Evolutionary conservation across 768 basidiomycete genomes (phyloP).

Genomic region (Mycena amicta): DNA sequence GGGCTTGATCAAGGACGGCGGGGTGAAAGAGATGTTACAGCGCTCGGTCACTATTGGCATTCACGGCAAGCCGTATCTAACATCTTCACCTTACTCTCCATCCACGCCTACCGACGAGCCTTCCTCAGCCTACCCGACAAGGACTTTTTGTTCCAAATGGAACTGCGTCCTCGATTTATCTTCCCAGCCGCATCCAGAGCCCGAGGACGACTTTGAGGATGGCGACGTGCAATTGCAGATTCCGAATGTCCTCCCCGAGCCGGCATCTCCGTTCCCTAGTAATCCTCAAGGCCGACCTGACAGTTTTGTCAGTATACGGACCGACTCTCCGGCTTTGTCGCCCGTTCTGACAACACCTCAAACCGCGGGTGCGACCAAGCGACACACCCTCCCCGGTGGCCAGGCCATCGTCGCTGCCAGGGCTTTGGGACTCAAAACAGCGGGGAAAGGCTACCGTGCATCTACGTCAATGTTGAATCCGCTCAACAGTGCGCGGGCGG

Average conservation of each 20-base stretch:
- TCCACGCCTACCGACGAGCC: slow-evolving; percentile 22
- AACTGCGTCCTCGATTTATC: slow-evolving; percentile 86
- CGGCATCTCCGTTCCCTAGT: slow-evolving; percentile 76
- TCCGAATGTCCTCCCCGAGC: slow-evolving; percentile 64
- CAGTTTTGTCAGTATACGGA: slow-evolving; percentile 21
- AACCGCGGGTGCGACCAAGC: slow-evolving; percentile 54
- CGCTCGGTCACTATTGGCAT: slow-evolving; percentile 82
- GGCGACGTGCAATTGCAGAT: slow-evolving; percentile 34
- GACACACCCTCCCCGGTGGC: slow-evolving; percentile 50
- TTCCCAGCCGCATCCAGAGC: slow-evolving; percentile 33
- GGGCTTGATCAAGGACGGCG: slow-evolving; percentile 32
- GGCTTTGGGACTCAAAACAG: slow-evolving; percentile 21
- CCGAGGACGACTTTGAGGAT: slow-evolving; percentile 33
- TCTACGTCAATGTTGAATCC: slow-evolving; percentile 29
- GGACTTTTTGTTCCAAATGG: slow-evolving; percentile 83
- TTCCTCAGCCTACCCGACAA: slow-evolving; percentile 58
- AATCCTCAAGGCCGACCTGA: slow-evolving; percentile 9
- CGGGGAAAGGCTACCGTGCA: slow-evolving; percentile 23
- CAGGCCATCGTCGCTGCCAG: slow-evolving; percentile 33
- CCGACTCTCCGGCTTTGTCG: slow-evolving; percentile 12
- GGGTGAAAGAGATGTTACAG: slow-evolving; percentile 37
- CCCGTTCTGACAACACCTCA: slow-evolving; percentile 30
- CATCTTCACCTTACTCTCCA: slow-evolving; percentile 22
- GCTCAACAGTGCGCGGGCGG: slow-evolving; percentile 19
- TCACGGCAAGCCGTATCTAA: slow-evolving; percentile 67